Conservation (phyloP, 2,329 filamentous ascomycete genomes). For the Alternaria infectoria region DNA sequence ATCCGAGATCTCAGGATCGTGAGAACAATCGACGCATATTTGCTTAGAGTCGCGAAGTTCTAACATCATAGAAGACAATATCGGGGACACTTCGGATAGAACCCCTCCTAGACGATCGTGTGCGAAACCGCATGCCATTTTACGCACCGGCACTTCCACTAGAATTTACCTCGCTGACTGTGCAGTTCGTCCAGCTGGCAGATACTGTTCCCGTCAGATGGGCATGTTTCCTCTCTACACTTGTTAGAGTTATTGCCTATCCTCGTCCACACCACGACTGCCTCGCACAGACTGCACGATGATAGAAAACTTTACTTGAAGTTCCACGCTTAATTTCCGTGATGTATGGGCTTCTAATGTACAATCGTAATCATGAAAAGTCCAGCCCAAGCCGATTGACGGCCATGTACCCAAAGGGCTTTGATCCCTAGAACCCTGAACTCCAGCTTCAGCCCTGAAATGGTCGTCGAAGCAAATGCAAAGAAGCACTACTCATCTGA, state of each 20-base stretch:
- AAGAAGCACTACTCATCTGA: background rate
- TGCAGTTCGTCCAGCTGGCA: background rate
- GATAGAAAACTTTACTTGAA: background rate
- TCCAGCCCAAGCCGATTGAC: background rate
- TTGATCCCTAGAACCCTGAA: conserved; percentile 5
- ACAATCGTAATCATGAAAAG: conserved; percentile 19
- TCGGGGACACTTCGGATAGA: background rate
- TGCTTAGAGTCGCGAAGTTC: background rate
- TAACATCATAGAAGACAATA: background rate
- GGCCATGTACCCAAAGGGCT: background rate
- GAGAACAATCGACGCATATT: background rate
- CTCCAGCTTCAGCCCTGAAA: conserved; percentile 12
- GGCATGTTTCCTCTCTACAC: background rate
- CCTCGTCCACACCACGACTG: background rate
- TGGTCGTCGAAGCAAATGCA: conserved; percentile 15
- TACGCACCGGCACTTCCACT: background rate
- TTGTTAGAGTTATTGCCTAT: background rate
- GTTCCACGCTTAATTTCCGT: background rate
- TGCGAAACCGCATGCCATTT: background rate
- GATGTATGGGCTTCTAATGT: conserved; percentile 12
- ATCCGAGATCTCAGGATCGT: background rate
- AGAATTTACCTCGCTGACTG: background rate
- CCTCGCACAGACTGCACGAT: background rate
- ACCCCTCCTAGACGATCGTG: background rate
- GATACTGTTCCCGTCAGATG: background rate